These are phyloP conservation scores for Hemileccinum rubropunctum DNA, from an alignment of 768 basidiomycete genomes.

Conservation along the genomic window DNA sequence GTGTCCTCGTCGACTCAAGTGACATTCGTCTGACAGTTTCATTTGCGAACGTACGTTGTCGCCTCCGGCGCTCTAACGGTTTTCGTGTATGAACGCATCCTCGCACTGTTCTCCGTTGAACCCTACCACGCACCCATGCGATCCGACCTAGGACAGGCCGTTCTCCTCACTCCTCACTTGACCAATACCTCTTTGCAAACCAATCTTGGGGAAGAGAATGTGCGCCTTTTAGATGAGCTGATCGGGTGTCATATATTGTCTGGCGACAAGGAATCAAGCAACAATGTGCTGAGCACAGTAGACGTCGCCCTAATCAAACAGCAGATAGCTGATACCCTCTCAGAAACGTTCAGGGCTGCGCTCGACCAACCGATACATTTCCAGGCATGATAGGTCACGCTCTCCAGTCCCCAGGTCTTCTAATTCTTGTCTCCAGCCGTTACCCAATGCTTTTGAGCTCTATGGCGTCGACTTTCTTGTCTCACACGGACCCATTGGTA, in stretches of 20 bases:
- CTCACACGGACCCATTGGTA: conserved; percentile 39
- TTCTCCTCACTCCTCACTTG: conserved; percentile 64
- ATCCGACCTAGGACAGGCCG: conserved; percentile 24
- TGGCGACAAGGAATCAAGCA: conserved; percentile 18
- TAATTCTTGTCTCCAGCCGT: conserved; percentile 44
- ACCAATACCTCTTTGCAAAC: conserved; percentile 91
- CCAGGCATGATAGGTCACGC: conserved; percentile 49
- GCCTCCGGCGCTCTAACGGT: conserved; percentile 74
- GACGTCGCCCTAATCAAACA: conserved; percentile 53
- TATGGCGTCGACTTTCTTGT: conserved; percentile 94
- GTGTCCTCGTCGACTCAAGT: conserved; percentile 4
- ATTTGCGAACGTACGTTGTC: conserved; percentile 86
- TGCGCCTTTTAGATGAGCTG: conserved; percentile 80
- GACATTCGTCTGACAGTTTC: conserved; percentile 60
- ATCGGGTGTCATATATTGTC: conserved; percentile 58
- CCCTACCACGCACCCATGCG: conserved; percentile 56
- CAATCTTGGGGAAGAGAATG: conserved; percentile 61
- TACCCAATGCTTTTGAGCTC: conserved; percentile 92
- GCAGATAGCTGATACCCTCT: conserved; percentile 63
- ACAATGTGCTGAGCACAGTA: conserved; percentile 15
- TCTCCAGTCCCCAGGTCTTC: neutral
- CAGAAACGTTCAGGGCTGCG: conserved; percentile 85
- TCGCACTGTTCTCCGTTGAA: conserved; percentile 83
- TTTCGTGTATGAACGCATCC: conserved; percentile 76
- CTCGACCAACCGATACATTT: conserved; percentile 80